Conservation (phyloP, 2,329 filamentous ascomycete genomes). For the Pestalotiopsis sp. region DNA sequence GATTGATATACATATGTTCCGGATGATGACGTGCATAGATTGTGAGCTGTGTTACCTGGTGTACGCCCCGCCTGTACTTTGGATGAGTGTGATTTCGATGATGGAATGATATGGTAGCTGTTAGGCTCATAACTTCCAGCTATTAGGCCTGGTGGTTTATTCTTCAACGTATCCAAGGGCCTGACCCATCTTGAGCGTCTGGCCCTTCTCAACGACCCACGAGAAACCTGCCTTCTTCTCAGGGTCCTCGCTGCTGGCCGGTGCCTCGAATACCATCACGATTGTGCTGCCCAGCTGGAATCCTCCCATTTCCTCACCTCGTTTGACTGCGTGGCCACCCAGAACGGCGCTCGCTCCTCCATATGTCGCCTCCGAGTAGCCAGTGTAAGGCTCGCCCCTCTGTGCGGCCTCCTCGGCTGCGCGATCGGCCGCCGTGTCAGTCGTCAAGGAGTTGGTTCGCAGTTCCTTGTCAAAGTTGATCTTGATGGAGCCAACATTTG, state of each 20-base stretch:
- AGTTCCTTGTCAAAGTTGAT: constrained; percentile 96
- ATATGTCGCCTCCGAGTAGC: constrained; percentile 92
- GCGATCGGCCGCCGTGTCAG: constrained; percentile 87
- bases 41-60: not conserved
- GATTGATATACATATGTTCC: not conserved
- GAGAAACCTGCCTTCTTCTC: constrained; percentile 68
- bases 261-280: constrained; percentile 95
- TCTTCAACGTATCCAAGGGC: constrained; percentile 74
- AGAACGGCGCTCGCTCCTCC: constrained; percentile 74
- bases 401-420: constrained; percentile 78
- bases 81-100: not conserved
- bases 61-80: not conserved
- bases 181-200: constrained; percentile 87
- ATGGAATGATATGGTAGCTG: not conserved
- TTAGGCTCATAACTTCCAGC: no score
- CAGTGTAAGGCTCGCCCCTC: constrained; percentile 81
- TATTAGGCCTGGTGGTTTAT: constrained; percentile 18
- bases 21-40: not conserved
- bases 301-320: constrained; percentile 96
- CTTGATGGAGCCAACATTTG: constrained; percentile 94
- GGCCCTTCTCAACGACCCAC: constrained; percentile 86
- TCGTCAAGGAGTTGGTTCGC: constrained; percentile 87
- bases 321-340: constrained; percentile 77
- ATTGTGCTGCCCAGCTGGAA: constrained; percentile 96
- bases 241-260: constrained; percentile 60